Conservation (phyloP, 306 rosid genomes). For the Astragalus glycyphyllos region DNA sequence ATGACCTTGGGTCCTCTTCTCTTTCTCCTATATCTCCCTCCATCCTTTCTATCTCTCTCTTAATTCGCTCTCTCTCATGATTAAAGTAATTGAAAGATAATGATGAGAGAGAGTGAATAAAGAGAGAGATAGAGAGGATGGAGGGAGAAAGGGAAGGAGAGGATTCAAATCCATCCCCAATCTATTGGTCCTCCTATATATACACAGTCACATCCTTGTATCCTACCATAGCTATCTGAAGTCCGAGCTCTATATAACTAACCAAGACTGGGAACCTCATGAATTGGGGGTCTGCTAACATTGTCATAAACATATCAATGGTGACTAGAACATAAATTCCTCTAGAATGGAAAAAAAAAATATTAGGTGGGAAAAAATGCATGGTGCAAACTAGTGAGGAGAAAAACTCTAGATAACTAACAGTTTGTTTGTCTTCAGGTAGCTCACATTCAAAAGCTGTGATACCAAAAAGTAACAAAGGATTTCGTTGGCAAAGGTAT, state of each 20-base stretch:
- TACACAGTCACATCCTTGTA: background rate
- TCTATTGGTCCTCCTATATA: background rate
- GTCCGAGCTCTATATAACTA: background rate
- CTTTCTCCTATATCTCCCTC: too few species aligned
- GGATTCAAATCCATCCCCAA: background rate
- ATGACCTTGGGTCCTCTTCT: too few species aligned
- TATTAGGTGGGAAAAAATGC: background rate
- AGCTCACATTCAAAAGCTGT: background rate
- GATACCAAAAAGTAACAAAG: background rate
- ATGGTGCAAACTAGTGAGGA: background rate
- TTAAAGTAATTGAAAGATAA: too few species aligned
- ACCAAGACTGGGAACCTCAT: background rate
- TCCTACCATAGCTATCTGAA: background rate
- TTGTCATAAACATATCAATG: background rate
- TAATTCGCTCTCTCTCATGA: too few species aligned
- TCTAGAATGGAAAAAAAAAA: background rate
- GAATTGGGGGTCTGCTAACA: background rate
- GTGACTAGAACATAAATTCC: background rate
- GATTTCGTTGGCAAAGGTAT: background rate
- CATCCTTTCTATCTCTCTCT: too few species aligned
- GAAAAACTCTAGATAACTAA: background rate
- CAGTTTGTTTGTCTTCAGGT: background rate
- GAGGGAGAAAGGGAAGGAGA: too few species aligned
- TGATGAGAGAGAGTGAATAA: too few species aligned
- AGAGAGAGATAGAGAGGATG: too few species aligned